Percentiles rank a stretch among this genome's conserved stretches.
Evolutionary conservation across 129 eudicot genomes (phyloP).

Genomic region (Smallanthus sonchifolius): DNA sequence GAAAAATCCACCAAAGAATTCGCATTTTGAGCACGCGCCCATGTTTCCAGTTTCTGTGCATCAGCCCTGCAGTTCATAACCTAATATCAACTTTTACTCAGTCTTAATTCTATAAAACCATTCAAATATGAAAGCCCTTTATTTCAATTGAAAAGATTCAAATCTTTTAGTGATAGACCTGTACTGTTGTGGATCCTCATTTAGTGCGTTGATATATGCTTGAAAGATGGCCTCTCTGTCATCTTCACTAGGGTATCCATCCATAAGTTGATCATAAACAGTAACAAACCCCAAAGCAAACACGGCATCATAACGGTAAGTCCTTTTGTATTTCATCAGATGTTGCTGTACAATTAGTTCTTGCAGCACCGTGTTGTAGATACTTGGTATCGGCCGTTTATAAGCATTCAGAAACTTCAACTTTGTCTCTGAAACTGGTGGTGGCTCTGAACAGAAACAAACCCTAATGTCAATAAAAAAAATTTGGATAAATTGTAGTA

Average conservation of each 20-base stretch:
- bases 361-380: slow-evolving; percentile 81
- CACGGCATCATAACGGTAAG: slow-evolving; percentile 71
- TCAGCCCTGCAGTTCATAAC: slow-evolving; percentile 46
- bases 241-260: slow-evolving; percentile 87
- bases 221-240: slow-evolving; percentile 75
- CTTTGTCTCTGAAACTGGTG: slow-evolving; percentile 84
- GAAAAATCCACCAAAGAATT: slow-evolving; percentile 74
- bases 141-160: not conserved
- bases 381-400: slow-evolving; percentile 87
- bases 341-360: slow-evolving; percentile 93
- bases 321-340: slow-evolving; percentile 76
- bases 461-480: not conserved
- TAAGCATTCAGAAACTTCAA: slow-evolving; percentile 71
- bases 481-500: too few species aligned
- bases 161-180: slow-evolving; percentile 36
- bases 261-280: slow-evolving; percentile 94
- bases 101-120: not conserved
- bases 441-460: not conserved
- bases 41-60: slow-evolving; percentile 82
- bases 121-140: not conserved
- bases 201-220: slow-evolving; percentile 73
- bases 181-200: slow-evolving; percentile 80
- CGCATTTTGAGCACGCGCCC: slow-evolving; percentile 74
- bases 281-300: slow-evolving; percentile 96
- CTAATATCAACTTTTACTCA: not conserved